phyloP scores from a whole-genome alignment of 768 basidiomycete genomes.

The Podaxis carcinomalis region DNA sequence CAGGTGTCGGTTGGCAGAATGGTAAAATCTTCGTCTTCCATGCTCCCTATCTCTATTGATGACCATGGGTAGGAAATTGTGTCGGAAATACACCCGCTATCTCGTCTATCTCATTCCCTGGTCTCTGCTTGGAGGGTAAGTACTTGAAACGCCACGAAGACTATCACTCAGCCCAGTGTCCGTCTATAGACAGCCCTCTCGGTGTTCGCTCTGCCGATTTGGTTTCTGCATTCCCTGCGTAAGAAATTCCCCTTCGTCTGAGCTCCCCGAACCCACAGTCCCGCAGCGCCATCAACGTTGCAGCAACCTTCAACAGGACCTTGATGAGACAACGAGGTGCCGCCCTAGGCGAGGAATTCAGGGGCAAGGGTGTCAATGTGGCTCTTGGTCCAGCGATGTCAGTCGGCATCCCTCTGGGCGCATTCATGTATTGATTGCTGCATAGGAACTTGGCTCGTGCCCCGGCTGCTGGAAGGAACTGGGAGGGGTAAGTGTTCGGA shows the following conservation, averaged over 20 bases:
- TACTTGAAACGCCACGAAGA: not conserved
- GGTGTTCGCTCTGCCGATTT: slow-evolving; percentile 46
- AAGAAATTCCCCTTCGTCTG: slow-evolving; percentile 12
- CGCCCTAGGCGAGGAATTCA: slow-evolving; percentile 58
- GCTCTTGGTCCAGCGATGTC: slow-evolving; percentile 49
- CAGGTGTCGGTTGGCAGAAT: slow-evolving; percentile 41
- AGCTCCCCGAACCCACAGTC: not conserved
- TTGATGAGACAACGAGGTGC: slow-evolving; percentile 53
- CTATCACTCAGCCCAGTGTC: not conserved
- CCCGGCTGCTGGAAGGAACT: slow-evolving; percentile 46
- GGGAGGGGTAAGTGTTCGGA: slow-evolving; percentile 39
- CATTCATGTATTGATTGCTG: not conserved
- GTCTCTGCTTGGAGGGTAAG: slow-evolving; percentile 46
- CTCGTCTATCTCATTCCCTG: slow-evolving; percentile 42
- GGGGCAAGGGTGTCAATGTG: slow-evolving; percentile 56
- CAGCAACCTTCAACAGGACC: slow-evolving; percentile 48
- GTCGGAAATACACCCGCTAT: slow-evolving; percentile 49
- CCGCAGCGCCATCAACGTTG: slow-evolving; percentile 44
- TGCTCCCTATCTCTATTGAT: not conserved
- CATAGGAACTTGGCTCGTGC: slow-evolving; percentile 40
- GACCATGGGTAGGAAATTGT: slow-evolving; percentile 30
- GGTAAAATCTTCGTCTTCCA: slow-evolving; percentile 18
- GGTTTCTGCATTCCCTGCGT: slow-evolving; percentile 49
- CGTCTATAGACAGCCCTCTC: slow-evolving; percentile 35
- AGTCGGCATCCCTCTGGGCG: slow-evolving; percentile 8